These are phyloP conservation scores for Sphagnum magellanicum DNA, from an alignment of 228 moss, liverwort and hornwort species.

Conservation along the genomic window DNA sequence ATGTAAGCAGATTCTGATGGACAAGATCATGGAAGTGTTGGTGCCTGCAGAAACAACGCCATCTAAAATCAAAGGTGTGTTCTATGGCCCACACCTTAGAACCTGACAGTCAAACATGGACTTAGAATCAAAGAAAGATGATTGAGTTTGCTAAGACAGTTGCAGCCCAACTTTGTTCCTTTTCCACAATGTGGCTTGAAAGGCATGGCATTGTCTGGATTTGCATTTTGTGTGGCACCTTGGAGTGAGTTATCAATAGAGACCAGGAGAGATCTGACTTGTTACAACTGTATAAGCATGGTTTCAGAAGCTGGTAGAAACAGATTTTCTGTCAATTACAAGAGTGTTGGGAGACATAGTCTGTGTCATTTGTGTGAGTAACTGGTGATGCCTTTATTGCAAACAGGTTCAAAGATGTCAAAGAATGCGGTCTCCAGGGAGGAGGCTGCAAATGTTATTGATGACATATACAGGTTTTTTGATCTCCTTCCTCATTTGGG, in stretches of 20 bases:
- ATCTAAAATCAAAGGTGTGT: neutral
- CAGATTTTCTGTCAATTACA: neutral
- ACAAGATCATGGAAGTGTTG: conserved; percentile 97
- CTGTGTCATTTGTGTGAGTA: neutral
- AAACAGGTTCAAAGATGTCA: conserved; percentile 34
- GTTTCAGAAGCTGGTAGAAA: too few relatives aligned
- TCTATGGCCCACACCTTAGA: neutral
- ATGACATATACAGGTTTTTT: conserved; percentile 83
- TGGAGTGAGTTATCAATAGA: neutral
- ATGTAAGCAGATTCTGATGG: conserved; percentile 79
- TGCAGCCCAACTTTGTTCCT: neutral
- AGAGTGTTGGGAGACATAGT: neutral
- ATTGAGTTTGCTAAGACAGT: neutral
- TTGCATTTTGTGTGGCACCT: neutral
- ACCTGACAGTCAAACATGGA: too few relatives aligned
- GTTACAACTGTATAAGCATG: too few relatives aligned
- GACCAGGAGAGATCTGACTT: neutral
- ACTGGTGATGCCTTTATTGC: neutral
- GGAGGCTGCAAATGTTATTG: conserved; percentile 82
- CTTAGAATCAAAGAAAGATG: neutral
- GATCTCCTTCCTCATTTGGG: neutral
- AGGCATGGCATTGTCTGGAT: neutral
- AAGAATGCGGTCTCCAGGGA: conserved; percentile 69
- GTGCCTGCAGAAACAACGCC: conserved; percentile 68
- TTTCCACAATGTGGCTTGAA: neutral